Evolutionary conservation across 371 early-diverging fungal genomes (phyloP).

Genomic region (Mucor lusitanicus): DNA sequence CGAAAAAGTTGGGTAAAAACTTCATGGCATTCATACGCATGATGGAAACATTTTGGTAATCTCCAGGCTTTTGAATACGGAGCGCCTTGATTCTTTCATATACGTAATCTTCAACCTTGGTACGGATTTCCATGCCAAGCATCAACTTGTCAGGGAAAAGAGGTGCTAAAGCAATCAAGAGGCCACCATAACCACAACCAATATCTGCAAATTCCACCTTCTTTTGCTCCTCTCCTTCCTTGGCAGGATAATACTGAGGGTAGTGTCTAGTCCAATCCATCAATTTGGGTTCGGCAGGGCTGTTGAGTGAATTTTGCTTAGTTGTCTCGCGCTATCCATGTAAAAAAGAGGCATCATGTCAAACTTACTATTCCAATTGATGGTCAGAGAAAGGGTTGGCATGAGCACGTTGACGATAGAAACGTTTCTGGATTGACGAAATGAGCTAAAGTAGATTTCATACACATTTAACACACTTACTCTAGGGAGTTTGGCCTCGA

Average conservation of each 20-base stretch:
- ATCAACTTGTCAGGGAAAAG: constrained; percentile 90
- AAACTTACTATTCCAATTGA: constrained; percentile 81
- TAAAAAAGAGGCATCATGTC: neutral
- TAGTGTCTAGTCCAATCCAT: constrained; percentile 93
- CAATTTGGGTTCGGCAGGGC: constrained; percentile 82
- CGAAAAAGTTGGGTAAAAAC: constrained; percentile 98
- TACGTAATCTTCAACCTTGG: constrained; percentile 96
- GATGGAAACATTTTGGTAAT: constrained; percentile 94
- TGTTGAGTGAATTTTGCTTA: constrained; percentile 21
- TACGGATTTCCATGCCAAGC: constrained; percentile 98
- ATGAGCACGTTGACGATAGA: constrained; percentile 97
- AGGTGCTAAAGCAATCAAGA: constrained; percentile 88
- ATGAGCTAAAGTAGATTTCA: neutral
- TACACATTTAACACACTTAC: constrained; percentile 7
- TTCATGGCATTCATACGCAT: constrained; percentile 99
- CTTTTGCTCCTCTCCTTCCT: constrained; percentile 44
- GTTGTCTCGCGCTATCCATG: neutral
- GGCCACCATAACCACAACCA: constrained; percentile 99
- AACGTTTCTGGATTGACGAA: constrained; percentile 72
- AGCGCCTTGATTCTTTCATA: constrained; percentile 87
- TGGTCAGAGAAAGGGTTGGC: constrained; percentile 98
- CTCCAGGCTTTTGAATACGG: constrained; percentile 77
- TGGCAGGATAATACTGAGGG: constrained; percentile 69
- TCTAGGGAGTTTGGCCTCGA: constrained; percentile 44
- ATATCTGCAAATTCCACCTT: constrained; percentile 97